Conservation (phyloP, 108 stramenopile genomes). For the Skeletonema costatum region DNA sequence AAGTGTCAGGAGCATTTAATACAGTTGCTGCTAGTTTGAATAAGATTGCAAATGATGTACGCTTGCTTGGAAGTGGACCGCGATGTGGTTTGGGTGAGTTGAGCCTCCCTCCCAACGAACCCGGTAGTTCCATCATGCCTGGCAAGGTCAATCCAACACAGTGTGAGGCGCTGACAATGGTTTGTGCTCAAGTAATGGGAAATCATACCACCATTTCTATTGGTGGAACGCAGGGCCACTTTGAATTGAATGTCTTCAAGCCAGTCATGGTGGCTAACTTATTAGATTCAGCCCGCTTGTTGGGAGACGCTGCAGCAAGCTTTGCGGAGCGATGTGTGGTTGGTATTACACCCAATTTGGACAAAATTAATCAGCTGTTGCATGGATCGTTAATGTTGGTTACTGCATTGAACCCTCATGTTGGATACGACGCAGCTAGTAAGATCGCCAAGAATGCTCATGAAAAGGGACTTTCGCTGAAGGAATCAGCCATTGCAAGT, state of each 20-base stretch:
- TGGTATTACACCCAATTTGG: constrained; percentile 88
- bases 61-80: constrained; percentile 93
- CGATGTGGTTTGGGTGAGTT: constrained; percentile 97
- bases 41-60: constrained; percentile 98
- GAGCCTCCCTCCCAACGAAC: constrained; percentile 95
- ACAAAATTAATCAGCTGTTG: constrained; percentile 84
- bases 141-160: constrained; percentile 99
- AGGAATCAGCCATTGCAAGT: constrained; percentile 87
- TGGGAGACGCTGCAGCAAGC: constrained; percentile 87
- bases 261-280: constrained; percentile 96
- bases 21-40: constrained; percentile 88
- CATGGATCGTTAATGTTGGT: constrained; percentile 96
- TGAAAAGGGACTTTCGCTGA: constrained; percentile 91
- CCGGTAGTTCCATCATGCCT: constrained; percentile 98
- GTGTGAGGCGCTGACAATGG: constrained; percentile 99
- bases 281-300: constrained; percentile 89
- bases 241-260: constrained; percentile 99
- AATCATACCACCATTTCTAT: constrained; percentile 93
- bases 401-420: constrained; percentile 97
- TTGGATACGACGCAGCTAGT: constrained; percentile 98
- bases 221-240: constrained; percentile 96
- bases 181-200: constrained; percentile 98
- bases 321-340: constrained; percentile 92
- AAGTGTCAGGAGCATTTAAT: constrained; percentile 93
- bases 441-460: constrained; percentile 97